Conservation (phyloP, 2,329 filamentous ascomycete genomes). For the Cadophora sp. region DNA sequence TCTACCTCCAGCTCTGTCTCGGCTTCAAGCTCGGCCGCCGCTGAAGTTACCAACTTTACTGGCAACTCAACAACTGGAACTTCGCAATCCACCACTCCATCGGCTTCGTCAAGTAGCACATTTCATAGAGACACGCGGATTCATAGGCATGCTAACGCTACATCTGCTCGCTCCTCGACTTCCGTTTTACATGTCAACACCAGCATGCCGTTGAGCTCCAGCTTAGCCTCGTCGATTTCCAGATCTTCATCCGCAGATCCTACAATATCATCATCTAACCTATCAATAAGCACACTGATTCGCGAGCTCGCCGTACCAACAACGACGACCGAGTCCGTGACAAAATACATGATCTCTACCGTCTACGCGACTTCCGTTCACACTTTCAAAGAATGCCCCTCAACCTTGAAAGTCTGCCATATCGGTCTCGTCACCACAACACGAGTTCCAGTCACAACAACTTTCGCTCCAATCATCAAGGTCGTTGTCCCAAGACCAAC, state of each 20-base stretch:
- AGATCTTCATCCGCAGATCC: background rate
- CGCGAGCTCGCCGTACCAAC: background rate
- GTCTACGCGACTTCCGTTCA: background rate
- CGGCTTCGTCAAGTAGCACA: background rate
- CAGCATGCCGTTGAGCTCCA: background rate
- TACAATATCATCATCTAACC: background rate
- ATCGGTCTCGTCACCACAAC: background rate
- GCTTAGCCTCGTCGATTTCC: background rate
- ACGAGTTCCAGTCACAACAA: background rate
- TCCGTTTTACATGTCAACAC: background rate
- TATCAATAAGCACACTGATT: background rate
- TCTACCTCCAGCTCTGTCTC: background rate
- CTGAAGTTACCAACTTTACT: background rate
- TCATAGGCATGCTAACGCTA: background rate
- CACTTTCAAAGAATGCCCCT: background rate
- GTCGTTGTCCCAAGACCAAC: background rate
- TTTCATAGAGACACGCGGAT: background rate
- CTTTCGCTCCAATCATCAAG: background rate
- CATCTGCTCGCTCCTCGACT: background rate
- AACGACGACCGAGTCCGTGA: background rate
- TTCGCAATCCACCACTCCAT: background rate
- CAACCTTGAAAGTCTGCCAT: background rate
- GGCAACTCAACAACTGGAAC: background rate
- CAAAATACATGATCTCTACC: background rate
- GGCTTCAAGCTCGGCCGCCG: background rate